A percentile compares a stretch with the other conserved stretches of the same genome.
These are phyloP conservation scores for Russula lepida DNA, from an alignment of 768 basidiomycete species.

Conservation along the genomic window DNA sequence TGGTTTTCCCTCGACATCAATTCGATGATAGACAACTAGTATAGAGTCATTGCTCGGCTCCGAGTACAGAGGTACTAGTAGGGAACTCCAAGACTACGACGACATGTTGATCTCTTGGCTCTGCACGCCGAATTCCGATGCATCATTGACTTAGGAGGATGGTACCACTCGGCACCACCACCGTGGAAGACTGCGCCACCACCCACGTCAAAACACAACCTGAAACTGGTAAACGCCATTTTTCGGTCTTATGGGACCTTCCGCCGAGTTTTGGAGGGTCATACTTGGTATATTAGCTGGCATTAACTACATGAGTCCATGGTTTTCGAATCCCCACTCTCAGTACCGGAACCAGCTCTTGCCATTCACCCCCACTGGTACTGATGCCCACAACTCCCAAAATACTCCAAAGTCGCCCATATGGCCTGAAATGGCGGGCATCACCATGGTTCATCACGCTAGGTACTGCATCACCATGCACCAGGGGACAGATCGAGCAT, in stretches of 20 bases:
- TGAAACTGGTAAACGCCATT: not conserved
- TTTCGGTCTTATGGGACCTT: not conserved
- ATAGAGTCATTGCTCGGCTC: not conserved
- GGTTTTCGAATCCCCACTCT: not conserved
- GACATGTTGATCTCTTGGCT: not conserved
- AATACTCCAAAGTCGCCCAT: constrained; percentile 22
- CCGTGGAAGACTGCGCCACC: not conserved
- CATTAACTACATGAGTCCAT: not conserved
- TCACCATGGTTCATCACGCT: constrained; percentile 49
- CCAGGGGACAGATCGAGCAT: not conserved
- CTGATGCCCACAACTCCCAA: not conserved
- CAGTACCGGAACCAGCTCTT: not conserved
- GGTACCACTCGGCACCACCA: not conserved
- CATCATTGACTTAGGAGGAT: not conserved
- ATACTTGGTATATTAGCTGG: not conserved
- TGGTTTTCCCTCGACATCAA: not conserved
- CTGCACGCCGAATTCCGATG: not conserved
- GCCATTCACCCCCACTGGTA: not conserved
- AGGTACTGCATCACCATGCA: constrained; percentile 22
- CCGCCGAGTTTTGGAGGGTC: not conserved
- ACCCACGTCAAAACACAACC: not conserved
- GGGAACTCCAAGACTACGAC: too few relatives aligned
- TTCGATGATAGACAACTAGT: too few relatives aligned
- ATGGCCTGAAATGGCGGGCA: constrained; percentile 48
- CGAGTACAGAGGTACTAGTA: not conserved